These are phyloP conservation scores for Geotrichum carabidarum DNA, from an alignment of 1,139 yeast species.

Conservation along the genomic window DNA sequence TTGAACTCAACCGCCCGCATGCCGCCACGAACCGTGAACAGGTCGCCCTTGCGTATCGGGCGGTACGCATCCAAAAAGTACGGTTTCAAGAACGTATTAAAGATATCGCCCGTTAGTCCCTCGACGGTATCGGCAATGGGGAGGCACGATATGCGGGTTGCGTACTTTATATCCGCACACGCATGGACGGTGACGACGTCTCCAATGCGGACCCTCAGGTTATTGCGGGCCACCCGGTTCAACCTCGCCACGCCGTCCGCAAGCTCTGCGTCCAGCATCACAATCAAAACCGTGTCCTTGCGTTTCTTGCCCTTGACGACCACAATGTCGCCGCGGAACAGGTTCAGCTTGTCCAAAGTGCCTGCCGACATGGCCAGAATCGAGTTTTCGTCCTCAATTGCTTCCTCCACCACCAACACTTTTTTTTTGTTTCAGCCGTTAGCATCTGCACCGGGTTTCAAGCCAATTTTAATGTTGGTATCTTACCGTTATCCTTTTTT, in stretches of 20 bases:
- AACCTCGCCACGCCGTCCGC: conserved; percentile 93
- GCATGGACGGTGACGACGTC: conserved; percentile 89
- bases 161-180: conserved; percentile 96
- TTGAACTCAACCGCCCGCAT: conserved; percentile 99
- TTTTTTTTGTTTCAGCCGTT: conserved; percentile 9
- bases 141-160: conserved; percentile 78
- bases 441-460: not conserved
- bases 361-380: conserved; percentile 90
- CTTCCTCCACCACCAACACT: conserved; percentile 90
- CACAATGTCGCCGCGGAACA: conserved; percentile 97
- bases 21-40: conserved; percentile 95
- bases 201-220: conserved; percentile 88
- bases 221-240: conserved; percentile 93
- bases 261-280: conserved; percentile 91
- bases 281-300: conserved; percentile 96
- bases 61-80: conserved; percentile 98
- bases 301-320: conserved; percentile 96
- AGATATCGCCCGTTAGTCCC: conserved; percentile 95
- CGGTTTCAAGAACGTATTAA: conserved; percentile 93
- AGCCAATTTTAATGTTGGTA: conserved; percentile 1
- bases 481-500: conserved; percentile 78
- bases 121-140: conserved; percentile 98
- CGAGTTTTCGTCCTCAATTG: conserved; percentile 93
- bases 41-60: conserved; percentile 97
- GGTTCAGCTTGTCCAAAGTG: conserved; percentile 90